Evolutionary conservation across 2,329 filamentous ascomycete species (phyloP), one percentile per base, ranked within the genome.

Genomic region (Calonectria pseudoturangicola): DNA sequence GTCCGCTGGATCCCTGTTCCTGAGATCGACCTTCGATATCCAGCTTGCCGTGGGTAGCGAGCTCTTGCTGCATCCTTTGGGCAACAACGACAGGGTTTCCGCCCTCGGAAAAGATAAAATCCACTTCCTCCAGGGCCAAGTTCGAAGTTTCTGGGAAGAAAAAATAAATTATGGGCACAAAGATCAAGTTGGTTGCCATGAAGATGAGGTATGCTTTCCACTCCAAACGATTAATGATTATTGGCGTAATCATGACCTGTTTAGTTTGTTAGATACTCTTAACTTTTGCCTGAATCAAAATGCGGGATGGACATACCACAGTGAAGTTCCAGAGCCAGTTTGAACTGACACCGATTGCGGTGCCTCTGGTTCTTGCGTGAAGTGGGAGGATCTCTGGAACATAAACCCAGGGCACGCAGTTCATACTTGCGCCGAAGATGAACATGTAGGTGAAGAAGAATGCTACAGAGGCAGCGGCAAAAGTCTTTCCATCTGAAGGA

Each of bases 201-300:
- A 89, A 90, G 74, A 89, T 89, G 3, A 90, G 80, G 73, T 90
- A 90, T 0, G 85, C 86, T 74, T 87, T 86, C 87, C 87, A 90
- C 30, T 84, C 76, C 1, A 90, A 80, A 6, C 83, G 85, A 60
- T 84, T 84, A 71, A 90, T 85, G 2, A 88, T 81, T 1, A 86
- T 85, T 0, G 88, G 88, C 0, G 88, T 90, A 21, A 90, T 87
- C 87, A 89, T 88, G 4, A 89, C 76, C 87, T 51, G 87, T 73
- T 18, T 21, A 60, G 0, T 4, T 0, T 7, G 25, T 28, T 18
- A 28, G 36, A n/a, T 9, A 18, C 28, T 1, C 10, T 28, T 28
- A 51, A 6, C 4, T 16, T n/a, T 30, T 43, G 3, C 7, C 5
- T 13, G 28, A 33, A 51, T 15, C 10, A 39, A 28, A 60, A 27